Evolutionary conservation across 306 rosid genomes (phyloP), one percentile per base, ranked within the genome.

Genomic region (Prunus dulcis): DNA sequence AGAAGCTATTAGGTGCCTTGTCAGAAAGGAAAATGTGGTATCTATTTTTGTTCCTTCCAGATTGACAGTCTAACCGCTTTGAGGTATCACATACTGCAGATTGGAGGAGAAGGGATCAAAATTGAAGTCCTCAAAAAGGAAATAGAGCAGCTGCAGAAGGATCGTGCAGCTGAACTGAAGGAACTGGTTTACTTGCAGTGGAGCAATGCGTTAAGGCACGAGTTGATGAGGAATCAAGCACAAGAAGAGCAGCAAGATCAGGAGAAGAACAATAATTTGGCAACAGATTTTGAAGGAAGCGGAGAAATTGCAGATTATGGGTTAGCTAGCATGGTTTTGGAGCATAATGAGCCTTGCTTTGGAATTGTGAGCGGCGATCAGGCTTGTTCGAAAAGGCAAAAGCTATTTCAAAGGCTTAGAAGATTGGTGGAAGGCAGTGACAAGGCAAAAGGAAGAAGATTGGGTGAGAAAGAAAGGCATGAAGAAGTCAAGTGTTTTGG

Each of bases 391-490:
- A 84, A 76, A 76, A 83, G 86, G 80, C 74, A 55, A 52, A 93
- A 70, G 79, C 81, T 91, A 58, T 78, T 89, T 56, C 77, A 49
- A 17, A 84, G 78, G 85, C 63, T 91, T 14, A 86, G 79, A 57
- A 81, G 80, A 69, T 88, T 93, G 93, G 87, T 82, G 71, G 88
- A 89, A 78, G 88, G 90, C 0, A 74, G 78, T 78, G 91, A 88
- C 22, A 86, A 87, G 79, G 86, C 57, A 71, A 86, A 63, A 69
- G 84, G 76, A 80, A 34, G 41, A 34, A 86, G 87, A 62, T 51
- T 77, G 47, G 81, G 77, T 55, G 85, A 73, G 71, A 84, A 76
- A 64, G 77, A 67, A 47, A 82, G 68, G 63, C 58, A 81, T 69
- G 84, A 81, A 71, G 53, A 72, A 55, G 69, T 63, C 19, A 81